Base-by-base conservation (phyloP, 192 early-diverging fungal species). In the Coemansia sp. region DNA sequence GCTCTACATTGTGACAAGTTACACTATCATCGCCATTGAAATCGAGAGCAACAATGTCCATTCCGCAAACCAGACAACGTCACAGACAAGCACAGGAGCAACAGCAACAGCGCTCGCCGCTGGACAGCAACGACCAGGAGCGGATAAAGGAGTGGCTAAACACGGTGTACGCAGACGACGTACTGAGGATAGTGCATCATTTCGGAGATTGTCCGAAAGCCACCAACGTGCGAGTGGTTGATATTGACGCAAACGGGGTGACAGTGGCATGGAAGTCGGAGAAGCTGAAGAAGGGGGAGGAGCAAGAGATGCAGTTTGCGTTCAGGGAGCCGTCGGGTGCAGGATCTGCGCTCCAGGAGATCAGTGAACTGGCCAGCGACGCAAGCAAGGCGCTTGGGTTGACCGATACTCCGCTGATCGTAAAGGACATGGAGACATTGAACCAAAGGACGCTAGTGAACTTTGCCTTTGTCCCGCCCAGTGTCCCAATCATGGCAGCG, bases 271-370 rank as follows among this genome's bases (percentile, higher is more conserved):
- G 74, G 74, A 60, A 22, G 22, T 48, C 33, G 17, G 64, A 47
- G 74, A 60, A 22, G 22, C 37, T 25, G 17, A 67, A 47, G 50
- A n/a, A 28, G 6, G 22, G 15, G 3, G 30, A 53, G 50, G 38
- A 13, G 36, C 55, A 37, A 13, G 74, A 77, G 31, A 77, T 71
- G 74, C 68, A 67, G 54, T 77, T 77, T 57, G 61, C 68, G 10
- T 52, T 77, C 19, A 68, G 74, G 22, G 61, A 61, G 25, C 34
- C 57, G n/a, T n/a, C 61, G 3, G 64, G 64, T 8, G 25, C 68
- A 8, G 36, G 48, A 11, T 63, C 74, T 2, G 74, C 55, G n/a
- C 27, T 77, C 0, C 36, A 64, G 8, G 74, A 77, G 33, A 40
- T 77, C 41, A 65, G 68, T 40, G 68, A 67, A 28, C 29, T 77